These are phyloP conservation scores for Lepidium aucheri DNA, from an alignment of 345 rosid genomes.

Conservation along the genomic window DNA sequence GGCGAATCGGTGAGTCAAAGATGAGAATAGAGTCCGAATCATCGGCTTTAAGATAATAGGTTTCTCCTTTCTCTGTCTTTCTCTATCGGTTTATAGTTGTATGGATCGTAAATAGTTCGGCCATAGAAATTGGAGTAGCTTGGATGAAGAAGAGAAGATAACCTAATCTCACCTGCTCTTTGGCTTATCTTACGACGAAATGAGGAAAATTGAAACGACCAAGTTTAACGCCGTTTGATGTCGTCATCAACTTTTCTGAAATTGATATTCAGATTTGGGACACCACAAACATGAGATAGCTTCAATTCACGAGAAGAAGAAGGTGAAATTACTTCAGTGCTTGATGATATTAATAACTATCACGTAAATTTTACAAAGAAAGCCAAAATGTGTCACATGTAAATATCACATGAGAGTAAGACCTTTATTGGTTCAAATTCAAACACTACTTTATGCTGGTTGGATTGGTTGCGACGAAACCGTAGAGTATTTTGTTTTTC, in stretches of 20 bases:
- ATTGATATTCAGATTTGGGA: no score
- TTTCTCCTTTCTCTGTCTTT: background rate
- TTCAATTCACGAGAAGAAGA: no score
- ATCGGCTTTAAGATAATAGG: background rate
- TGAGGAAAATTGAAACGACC: slow-evolving; percentile 1
- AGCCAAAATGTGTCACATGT: background rate
- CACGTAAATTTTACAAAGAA: background rate
- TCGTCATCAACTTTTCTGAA: background rate
- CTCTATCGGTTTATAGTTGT: background rate
- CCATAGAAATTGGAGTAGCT: slow-evolving; percentile 27
- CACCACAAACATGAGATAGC: no score
- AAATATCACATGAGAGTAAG: background rate
- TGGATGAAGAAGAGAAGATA: slow-evolving; percentile 12
- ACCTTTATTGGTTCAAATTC: background rate
- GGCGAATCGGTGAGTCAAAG: slow-evolving; percentile 33
- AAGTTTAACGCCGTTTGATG: background rate
- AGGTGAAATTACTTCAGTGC: slow-evolving; percentile 6
- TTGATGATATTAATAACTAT: no score
- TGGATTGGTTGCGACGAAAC: background rate
- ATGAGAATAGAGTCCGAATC: slow-evolving; percentile 21
- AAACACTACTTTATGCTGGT: background rate
- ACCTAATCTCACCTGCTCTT: slow-evolving; percentile 34
- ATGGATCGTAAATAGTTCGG: background rate
- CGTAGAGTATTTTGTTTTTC: background rate
- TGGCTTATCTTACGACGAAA: background rate